Evolutionary conservation across 176 grass and related monocot genomes (phyloP).

Genomic region (Eleusine indica): DNA sequence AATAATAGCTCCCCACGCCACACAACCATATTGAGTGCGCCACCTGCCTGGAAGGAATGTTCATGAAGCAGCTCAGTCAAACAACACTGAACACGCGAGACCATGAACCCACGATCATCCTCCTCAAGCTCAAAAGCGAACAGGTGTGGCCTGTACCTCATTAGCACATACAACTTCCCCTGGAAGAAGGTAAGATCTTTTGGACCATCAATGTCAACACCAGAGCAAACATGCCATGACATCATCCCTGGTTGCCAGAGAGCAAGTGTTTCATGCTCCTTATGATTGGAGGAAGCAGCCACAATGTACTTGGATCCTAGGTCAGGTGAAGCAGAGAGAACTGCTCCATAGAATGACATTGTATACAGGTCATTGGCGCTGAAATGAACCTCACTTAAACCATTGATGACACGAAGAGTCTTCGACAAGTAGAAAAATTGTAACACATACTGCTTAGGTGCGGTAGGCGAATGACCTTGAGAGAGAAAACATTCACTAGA

Average conservation of each 20-base stretch:
- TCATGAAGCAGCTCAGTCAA: not conserved
- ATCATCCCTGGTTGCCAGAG: conserved; percentile 24
- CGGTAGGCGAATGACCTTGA: not conserved
- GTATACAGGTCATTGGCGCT: not conserved
- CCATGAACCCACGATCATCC: not conserved
- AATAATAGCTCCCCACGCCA: conserved; percentile 16
- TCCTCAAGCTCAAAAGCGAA: not conserved
- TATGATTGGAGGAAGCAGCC: not conserved
- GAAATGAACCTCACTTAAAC: not conserved
- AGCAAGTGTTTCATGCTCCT: not conserved
- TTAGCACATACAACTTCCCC: conserved; percentile 24
- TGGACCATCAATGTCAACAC: accelerated
- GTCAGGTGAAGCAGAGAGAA: conserved; percentile 22
- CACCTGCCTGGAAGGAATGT: not conserved
- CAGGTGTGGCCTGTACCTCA: not conserved
- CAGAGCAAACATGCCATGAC: not conserved
- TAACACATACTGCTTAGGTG: too few relatives aligned
- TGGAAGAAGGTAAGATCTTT: conserved; percentile 8
- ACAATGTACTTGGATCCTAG: not conserved
- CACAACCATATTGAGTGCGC: conserved; percentile 7
- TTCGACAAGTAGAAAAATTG: too few relatives aligned
- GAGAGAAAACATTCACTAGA: conserved; percentile 22
- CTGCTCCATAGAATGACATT: not conserved
- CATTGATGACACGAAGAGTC: not conserved
- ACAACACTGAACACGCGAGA: not conserved